These are phyloP conservation scores for Endocladia muricata DNA, from an alignment of 31 red algal species.

Conservation along the genomic window DNA sequence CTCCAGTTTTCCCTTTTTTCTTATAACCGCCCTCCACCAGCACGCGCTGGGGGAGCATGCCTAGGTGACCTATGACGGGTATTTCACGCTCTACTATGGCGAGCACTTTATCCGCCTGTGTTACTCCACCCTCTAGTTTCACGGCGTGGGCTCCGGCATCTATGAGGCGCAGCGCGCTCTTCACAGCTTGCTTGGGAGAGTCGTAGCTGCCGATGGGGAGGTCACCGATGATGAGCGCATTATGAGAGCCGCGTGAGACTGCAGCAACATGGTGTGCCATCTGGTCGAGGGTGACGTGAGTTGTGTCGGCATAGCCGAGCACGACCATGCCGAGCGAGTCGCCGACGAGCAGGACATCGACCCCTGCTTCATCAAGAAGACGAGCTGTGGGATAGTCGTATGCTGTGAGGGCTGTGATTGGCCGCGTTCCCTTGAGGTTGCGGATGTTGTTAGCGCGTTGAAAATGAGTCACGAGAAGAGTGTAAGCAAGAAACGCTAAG, in stretches of 20 bases:
- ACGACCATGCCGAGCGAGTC: constrained; percentile 74
- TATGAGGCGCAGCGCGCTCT: constrained; percentile 42
- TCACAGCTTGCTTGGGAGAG: constrained; percentile 13
- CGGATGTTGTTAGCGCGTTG: no score
- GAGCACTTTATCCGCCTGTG: not conserved
- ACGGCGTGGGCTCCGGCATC: constrained; percentile 44
- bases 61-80: constrained; percentile 75
- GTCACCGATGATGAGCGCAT: constrained; percentile 52
- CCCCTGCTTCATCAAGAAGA: constrained; percentile 44
- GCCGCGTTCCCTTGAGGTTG: no score
- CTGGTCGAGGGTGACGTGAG: constrained; percentile 56
- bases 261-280: constrained; percentile 67
- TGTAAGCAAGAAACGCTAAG: no score
- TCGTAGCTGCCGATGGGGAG: constrained; percentile 69
- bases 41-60: constrained; percentile 51
- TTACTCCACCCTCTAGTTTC: constrained; percentile 63
- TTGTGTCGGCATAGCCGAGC: constrained; percentile 62
- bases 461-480: no score
- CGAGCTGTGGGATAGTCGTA: constrained; percentile 72
- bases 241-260: constrained; percentile 19
- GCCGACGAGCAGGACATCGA: constrained; percentile 76
- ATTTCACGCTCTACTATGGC: constrained; percentile 50
- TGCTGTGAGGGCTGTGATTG: no score
- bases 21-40: constrained; percentile 56
- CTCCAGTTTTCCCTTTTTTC: constrained; percentile 12